Conservation (phyloP, 495 filamentous ascomycete genomes). For the Penicillium diatomitis region DNA sequence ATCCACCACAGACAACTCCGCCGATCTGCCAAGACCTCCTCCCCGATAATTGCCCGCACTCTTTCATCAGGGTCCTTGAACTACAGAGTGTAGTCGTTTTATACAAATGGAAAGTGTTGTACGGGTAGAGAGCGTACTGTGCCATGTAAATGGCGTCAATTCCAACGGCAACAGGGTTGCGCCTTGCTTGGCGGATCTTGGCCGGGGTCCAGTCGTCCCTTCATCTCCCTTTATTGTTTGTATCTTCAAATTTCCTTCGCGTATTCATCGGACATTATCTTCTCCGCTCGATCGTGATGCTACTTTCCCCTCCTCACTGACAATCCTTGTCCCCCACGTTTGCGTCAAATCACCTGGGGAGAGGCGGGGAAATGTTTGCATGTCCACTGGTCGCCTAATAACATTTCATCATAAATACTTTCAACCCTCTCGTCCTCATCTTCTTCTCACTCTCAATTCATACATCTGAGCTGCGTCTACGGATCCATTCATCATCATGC, state of each 20-base stretch:
- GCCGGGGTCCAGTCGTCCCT: background rate
- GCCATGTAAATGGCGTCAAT: background rate
- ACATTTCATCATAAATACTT: background rate
- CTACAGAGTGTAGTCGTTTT: no score
- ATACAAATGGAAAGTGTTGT: no score
- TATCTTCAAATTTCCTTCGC: background rate
- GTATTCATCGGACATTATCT: constrained; percentile 5
- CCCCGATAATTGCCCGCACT: constrained; percentile 12
- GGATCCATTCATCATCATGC: constrained; percentile 16
- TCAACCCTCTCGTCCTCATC: background rate
- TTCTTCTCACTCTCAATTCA: constrained; percentile 4
- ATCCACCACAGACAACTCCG: constrained; percentile 1
- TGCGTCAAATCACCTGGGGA: no score
- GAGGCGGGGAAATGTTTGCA: background rate
- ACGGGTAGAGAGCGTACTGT: no score
- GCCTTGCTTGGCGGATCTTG: background rate
- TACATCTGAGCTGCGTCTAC: background rate
- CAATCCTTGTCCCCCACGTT: no score
- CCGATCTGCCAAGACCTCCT: constrained; percentile 7
- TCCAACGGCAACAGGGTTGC: no score
- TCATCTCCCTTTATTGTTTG: background rate
- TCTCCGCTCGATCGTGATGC: background rate
- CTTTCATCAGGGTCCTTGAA: no score
- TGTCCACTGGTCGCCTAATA: background rate
- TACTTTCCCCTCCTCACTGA: background rate